Conservation (phyloP, 2,329 filamentous ascomycete genomes). For the Westerdykella ornata region DNA sequence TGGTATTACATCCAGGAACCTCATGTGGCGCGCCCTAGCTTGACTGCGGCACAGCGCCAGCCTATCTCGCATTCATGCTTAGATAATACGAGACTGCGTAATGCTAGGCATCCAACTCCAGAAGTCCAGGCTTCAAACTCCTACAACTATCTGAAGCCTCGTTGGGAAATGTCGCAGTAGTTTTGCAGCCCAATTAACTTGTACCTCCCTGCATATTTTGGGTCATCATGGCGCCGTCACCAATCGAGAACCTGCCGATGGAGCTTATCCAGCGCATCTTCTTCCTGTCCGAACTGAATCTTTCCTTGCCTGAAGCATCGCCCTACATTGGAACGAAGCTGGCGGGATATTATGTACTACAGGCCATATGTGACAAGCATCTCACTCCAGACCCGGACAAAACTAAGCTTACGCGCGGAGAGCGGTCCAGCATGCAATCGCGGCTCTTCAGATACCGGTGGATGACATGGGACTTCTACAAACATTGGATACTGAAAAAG, state of each 20-base stretch:
- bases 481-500: slow-evolving; percentile 14
- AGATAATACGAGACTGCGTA: too few species aligned
- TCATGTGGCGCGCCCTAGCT: too few species aligned
- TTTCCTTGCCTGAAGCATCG: slow-evolving; percentile 39
- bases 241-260: slow-evolving; percentile 43
- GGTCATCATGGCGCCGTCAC: slow-evolving; percentile 11
- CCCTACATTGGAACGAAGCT: slow-evolving; percentile 33
- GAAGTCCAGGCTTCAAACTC: too few species aligned
- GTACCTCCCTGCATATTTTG: too few species aligned
- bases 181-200: too few species aligned
- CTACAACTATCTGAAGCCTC: too few species aligned
- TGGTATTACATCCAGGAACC: too few species aligned
- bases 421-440: slow-evolving; percentile 17
- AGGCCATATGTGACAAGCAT: slow-evolving; percentile 19
- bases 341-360: slow-evolving; percentile 21
- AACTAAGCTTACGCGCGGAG: slow-evolving; percentile 2
- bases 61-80: too few species aligned
- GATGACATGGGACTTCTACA: slow-evolving; percentile 34
- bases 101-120: too few species aligned
- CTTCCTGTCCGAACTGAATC: slow-evolving; percentile 40
- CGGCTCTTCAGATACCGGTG: slow-evolving; percentile 23
- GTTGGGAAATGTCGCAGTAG: too few species aligned
- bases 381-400: slow-evolving; percentile 9
- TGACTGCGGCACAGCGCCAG: too few species aligned
- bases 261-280: slow-evolving; percentile 51